Evolutionary conservation across 106 monocot species (phyloP), one percentile per base, ranked within the genome.

Genomic region (Apostasia ramifera): DNA sequence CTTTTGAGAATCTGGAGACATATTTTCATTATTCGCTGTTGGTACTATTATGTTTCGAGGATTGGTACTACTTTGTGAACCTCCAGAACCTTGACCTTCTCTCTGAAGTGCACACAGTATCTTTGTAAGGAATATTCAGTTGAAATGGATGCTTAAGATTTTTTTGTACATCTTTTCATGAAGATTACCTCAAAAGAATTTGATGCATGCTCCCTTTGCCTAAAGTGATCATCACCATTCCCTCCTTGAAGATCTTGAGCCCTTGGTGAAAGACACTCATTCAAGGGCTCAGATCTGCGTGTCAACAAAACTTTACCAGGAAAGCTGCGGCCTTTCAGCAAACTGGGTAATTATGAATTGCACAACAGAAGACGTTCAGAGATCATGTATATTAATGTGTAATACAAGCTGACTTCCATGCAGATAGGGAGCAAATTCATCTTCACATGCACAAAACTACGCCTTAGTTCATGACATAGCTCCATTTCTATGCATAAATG

Each of bases 291-390:
- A 42, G 86, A 62, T 75, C 70, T 86, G 40, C 95, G 77, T 59
- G 78, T 85, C 56, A 95, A 53, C 80, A 95, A 66, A 86, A 91
- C 80, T 77, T 91, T 95, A 38, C 95, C 95, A 80, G 95, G 95
- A 74, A 95, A 91, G 66, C 85, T 95, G 42, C 95, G 95, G 54
- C 95, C 88, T 81, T 82, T 91, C 53, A 95, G 81, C 57, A 91
- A 78, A 75, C 95, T 95, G 74, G 43, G 74, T 11, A 55, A 55
- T 40, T 43, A 59, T 8, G 8, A 39, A 58, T 55, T 39, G 10
- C 71, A 40, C 4, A 55, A 57, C 8, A 56, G 7, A 7, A 53
- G 49, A 8, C 44, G 10, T 14, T 47, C 0, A 46, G 14, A 42
- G 14, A 64, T 65, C 60, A 65, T 65, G 8, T 48, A 47, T 48